These are phyloP conservation scores for Coemansia sp. DNA, from an alignment of 192 early-diverging fungal genomes.

Conservation along the genomic window DNA sequence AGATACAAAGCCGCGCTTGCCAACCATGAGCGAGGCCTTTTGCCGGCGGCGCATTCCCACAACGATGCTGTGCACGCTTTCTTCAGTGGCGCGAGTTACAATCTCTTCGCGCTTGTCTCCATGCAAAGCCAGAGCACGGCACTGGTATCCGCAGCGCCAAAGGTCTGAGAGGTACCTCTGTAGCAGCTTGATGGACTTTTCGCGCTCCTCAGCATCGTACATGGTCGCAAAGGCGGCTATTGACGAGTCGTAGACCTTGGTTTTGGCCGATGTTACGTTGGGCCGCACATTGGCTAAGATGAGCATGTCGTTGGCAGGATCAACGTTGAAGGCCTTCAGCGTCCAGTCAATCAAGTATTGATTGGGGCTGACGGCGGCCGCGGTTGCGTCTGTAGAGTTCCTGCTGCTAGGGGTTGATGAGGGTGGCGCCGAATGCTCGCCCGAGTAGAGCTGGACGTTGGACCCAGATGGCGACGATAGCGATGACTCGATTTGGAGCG, in stretches of 20 bases:
- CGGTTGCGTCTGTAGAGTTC: neutral
- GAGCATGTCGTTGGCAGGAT: conserved; percentile 12
- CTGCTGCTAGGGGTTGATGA: conserved; percentile 4
- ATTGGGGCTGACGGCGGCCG: neutral
- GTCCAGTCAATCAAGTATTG: conserved; percentile 16
- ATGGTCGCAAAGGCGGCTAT: conserved; percentile 14
- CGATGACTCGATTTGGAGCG: neutral
- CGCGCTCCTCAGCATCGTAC: conserved; percentile 21
- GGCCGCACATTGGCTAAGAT: conserved; percentile 16
- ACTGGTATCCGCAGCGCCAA: conserved; percentile 6
- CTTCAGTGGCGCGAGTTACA: neutral
- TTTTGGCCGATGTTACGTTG: conserved; percentile 11
- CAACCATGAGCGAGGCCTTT: conserved; percentile 7
- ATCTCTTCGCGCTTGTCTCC: conserved; percentile 23
- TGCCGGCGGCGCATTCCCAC: conserved; percentile 13
- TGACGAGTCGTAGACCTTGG: conserved; percentile 10
- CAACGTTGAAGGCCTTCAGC: conserved; percentile 2
- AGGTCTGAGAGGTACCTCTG: conserved; percentile 9
- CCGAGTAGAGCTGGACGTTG: neutral
- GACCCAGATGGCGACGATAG: neutral
- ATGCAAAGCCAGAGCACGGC: conserved; percentile 12
- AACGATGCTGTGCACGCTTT: conserved; percentile 10
- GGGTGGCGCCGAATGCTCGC: neutral
- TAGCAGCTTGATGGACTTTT: conserved; percentile 13
- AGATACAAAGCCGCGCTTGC: conserved; percentile 4